Evolutionary conservation across 192 early-diverging fungal species (phyloP), one percentile per base, ranked within the genome.

Genomic region (Radiomyces spectabilis): DNA sequence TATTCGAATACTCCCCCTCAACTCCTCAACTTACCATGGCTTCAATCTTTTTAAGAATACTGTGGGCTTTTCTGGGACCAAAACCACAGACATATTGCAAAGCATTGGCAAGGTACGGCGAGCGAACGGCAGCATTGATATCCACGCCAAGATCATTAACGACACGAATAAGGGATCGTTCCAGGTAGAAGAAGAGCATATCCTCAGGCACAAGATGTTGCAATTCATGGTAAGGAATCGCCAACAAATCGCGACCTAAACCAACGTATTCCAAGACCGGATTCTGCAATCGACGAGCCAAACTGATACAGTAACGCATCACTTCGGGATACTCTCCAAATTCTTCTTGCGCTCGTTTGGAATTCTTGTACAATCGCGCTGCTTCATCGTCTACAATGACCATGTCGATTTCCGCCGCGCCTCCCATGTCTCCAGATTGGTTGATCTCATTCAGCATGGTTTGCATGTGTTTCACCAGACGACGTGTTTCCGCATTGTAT

Each of bases 51-150:
- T 78, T 71, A 15, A 93, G 50, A 27, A 96, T 76, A 39, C 73
- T 82, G 29, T 87, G 81, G 0, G 89, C 93, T 69, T 99, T 99
- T 51, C 96, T 73, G 25, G 93, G 89, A 4, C 96, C 96, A 38
- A 99, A 74, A 15, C 96, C 96, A 54, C 87, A 80, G 10, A 97
- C 88, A 54, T 92, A 97, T 52, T 88, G 87, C 25, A 99, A 73
- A n/a, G 83, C 74, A 19, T 74, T 59, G 0, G 82, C 71, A 51
- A 76, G 70, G 57, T 97, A 90, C 19, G 81, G 69, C 10, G 77
- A 74, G 13, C 70, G 61, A 0, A 86, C 77, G 0, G 85, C 86
- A 4, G 69, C 78, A 61, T 97, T 97, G 41, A 99, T 84, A 69
- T 96, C 91, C 18, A 99, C 89, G 49, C 96, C 96, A 16, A 81